phyloP scores from a whole-genome alignment of 106 monocot species.

The Dendrobium officinale region DNA sequence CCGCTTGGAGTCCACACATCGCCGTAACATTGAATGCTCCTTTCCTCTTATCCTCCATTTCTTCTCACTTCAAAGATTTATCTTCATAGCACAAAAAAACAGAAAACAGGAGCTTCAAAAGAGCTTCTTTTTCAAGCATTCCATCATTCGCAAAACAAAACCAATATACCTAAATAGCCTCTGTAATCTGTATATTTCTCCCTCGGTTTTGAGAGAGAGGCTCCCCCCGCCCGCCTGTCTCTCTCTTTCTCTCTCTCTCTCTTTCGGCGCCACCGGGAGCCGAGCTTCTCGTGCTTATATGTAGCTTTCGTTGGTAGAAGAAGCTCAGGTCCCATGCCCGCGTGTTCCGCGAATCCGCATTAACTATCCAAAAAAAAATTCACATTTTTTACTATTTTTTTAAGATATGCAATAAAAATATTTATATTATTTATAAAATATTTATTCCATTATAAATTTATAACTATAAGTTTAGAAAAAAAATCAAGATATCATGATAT shows the following conservation, averaged over 20 bases:
- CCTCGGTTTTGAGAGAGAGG: background rate
- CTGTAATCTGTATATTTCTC: background rate
- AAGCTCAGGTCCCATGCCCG: no score
- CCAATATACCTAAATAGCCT: background rate
- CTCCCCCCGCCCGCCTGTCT: no score
- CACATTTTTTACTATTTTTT: no score
- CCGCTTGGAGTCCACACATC: constrained; percentile 24
- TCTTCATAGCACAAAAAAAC: background rate
- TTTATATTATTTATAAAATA: no score
- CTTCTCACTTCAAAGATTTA: background rate
- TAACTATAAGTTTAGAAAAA: no score
- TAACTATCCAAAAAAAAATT: no score
- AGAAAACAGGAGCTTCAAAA: background rate
- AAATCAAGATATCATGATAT: no score
- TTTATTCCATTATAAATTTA: no score
- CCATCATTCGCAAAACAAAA: background rate
- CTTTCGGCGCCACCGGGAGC: background rate
- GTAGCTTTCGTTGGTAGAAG: no score
- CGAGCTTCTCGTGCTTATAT: background rate
- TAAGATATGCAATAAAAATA: no score
- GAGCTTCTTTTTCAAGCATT: background rate
- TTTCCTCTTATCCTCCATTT: constrained; percentile 1
- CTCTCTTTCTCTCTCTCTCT: background rate
- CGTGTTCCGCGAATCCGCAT: no score
- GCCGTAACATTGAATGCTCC: constrained; percentile 1